phyloP scores from a whole-genome alignment of 192 early-diverging fungal species.

The Phlyctochytrium planicorne region DNA sequence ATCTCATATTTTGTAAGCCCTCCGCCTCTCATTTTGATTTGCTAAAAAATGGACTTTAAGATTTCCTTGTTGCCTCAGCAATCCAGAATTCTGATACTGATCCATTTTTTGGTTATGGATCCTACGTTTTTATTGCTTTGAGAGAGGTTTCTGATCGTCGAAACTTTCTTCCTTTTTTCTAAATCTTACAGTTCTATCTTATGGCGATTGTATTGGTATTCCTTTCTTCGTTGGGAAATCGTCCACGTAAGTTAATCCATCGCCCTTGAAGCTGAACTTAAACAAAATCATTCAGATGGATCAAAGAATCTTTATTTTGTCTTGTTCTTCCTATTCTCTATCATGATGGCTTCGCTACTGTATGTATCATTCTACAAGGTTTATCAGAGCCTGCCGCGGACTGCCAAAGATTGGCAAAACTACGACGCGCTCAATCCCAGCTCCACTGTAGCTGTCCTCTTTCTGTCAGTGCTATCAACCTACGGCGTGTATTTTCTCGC shows the following conservation, averaged over 20 bases:
- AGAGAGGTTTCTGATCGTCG: too few relatives aligned
- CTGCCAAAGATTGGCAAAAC: slow-evolving; percentile 15
- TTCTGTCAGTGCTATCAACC: slow-evolving; percentile 44
- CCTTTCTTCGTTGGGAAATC: slow-evolving; percentile 51
- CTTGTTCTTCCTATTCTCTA: slow-evolving; percentile 46
- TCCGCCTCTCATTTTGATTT: not conserved
- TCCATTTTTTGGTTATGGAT: slow-evolving; percentile 53
- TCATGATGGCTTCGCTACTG: slow-evolving; percentile 44
- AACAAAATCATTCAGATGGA: too few relatives aligned
- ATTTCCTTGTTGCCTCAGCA: slow-evolving; percentile 37
- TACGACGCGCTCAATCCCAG: too few relatives aligned
- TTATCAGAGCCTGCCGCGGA: slow-evolving; percentile 19
- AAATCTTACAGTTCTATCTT: too few relatives aligned
- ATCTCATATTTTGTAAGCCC: slow-evolving; percentile 44
- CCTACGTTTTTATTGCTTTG: slow-evolving; percentile 32
- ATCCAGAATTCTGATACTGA: slow-evolving; percentile 38
- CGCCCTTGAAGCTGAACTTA: too few relatives aligned
- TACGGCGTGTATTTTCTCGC: slow-evolving; percentile 55
- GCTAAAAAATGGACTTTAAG: slow-evolving; percentile 13
- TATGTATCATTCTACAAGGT: slow-evolving; percentile 46
- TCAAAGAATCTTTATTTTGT: slow-evolving; percentile 40
- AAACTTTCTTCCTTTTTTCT: too few relatives aligned
- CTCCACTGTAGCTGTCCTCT: slow-evolving; percentile 35
- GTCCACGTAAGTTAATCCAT: slow-evolving; percentile 57
- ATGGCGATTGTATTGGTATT: slow-evolving; percentile 48